phyloP scores from a whole-genome alignment of 352 stramenopile species.

The Chrysophaeum taylorii region DNA sequence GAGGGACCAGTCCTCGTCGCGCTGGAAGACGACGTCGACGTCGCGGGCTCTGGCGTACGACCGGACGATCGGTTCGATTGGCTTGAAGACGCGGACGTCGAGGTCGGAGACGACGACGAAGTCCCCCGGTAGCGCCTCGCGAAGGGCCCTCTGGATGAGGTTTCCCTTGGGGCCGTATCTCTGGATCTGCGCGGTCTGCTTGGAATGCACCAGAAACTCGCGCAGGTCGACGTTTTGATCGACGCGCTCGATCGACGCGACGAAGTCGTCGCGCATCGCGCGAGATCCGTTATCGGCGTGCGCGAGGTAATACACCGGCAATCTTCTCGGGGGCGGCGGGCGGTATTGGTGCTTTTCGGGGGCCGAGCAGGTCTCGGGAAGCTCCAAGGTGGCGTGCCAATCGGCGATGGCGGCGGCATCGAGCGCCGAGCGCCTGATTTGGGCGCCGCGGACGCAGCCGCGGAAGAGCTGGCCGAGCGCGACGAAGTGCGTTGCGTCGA shows the following conservation, averaged over 20 bases:
- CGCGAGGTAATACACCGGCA: background rate
- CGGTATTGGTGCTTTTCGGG: too few relatives aligned
- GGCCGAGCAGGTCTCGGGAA: background rate
- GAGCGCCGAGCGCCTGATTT: background rate
- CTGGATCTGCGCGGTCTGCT: background rate
- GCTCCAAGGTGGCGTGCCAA: background rate
- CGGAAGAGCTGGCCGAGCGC: background rate
- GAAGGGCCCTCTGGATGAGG: background rate
- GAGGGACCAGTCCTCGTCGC: background rate
- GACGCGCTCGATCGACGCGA: background rate
- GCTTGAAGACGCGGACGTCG: background rate
- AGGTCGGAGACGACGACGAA: background rate
- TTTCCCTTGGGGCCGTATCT: background rate
- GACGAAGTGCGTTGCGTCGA: background rate
- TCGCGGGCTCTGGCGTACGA: background rate
- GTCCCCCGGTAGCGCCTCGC: too few relatives aligned
- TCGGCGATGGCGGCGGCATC: background rate
- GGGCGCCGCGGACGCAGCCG: background rate
- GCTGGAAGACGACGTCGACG: conserved; percentile 10
- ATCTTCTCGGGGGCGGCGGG: background rate
- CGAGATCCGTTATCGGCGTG: background rate
- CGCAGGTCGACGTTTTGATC: background rate
- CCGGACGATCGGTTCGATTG: background rate
- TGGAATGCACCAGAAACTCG: background rate
- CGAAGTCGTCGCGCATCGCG: background rate